These are phyloP conservation scores for Rhododendron griersonianum DNA, from an alignment of 148 eudicot genomes.

Conservation along the genomic window DNA sequence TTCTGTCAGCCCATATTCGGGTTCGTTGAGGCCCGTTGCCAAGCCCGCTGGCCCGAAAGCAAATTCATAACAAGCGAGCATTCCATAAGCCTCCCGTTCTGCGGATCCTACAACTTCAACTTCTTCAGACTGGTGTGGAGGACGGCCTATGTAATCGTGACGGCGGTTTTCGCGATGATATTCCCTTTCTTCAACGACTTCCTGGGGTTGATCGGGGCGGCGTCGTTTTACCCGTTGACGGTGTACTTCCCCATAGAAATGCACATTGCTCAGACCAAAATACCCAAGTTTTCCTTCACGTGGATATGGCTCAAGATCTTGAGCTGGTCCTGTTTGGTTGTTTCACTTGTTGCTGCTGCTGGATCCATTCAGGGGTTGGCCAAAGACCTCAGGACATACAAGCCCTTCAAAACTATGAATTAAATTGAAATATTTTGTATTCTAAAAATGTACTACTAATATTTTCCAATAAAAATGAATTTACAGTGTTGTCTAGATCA, in stretches of 20 bases:
- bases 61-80: conserved; percentile 57
- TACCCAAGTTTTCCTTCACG: conserved; percentile 19
- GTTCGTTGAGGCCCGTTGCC: conserved; percentile 48
- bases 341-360: conserved; percentile 30
- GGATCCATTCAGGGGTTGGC: conserved; percentile 9
- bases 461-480: neutral
- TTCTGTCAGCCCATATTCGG: conserved; percentile 73
- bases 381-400: neutral
- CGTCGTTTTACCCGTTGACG: conserved; percentile 32
- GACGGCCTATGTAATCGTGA: conserved; percentile 56
- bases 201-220: conserved; percentile 73
- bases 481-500: neutral
- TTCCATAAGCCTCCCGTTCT: conserved; percentile 35
- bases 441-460: neutral
- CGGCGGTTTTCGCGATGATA: conserved; percentile 66
- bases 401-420: conserved; percentile 8
- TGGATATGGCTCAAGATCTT: conserved; percentile 11
- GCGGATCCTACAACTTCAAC: conserved; percentile 49
- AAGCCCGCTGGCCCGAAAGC: conserved; percentile 52
- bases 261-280: conserved; percentile 7
- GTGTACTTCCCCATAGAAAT: conserved; percentile 14
- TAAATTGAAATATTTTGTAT: neutral
- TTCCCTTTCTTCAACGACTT: conserved; percentile 92
- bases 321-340: conserved; percentile 7
- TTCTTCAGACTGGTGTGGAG: conserved; percentile 80